Base-by-base conservation (phyloP, 306 rosid genomes). In the Acacia melanoxylon region DNA sequence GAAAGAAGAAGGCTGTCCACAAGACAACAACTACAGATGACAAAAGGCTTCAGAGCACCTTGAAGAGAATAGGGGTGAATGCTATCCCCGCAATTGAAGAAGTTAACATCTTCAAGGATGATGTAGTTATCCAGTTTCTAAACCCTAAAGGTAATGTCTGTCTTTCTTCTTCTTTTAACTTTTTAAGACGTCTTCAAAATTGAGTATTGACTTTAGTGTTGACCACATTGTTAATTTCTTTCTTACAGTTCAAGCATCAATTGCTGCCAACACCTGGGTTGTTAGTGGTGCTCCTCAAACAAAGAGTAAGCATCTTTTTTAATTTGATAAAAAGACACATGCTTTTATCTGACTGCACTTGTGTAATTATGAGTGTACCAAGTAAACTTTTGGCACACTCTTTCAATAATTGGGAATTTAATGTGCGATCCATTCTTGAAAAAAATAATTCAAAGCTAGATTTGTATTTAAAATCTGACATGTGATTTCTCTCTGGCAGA, bases 1-100 rank as follows among this genome's bases (percentile, higher is more conserved):
- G 98, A 85, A 95, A 95, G 98, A 95, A 95, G 98, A 95, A 95
- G 92, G 98, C 98, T 8, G 97, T 95, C 49, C 98, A 95, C 90
- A 95, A 95, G 94, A 95, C 98, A 41, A 91, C 97, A 1, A 93
- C 98, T 76, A 95, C 98, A 10, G 98, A 95, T 51, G 98, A 94
- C 80, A 94, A 94, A 78, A 87, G 98, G 89, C 98, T 95, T 86
- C 98, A 95, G 91, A 93, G 98, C 81, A 95, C 98, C 68, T 90
- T 95, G 46, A 95, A 95, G 90, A 95, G 98, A 90, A 95, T 95
- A 88, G 98, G 98, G 68, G 98, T 95, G 78, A 95, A 95, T 82
- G 97, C 92, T 12, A 95, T 95, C 80, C 98, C 98, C 13, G 97
- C 97, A 46, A 95, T 95, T 49, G 98, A 95, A 90, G 98, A 95